Percentiles rank a stretch among this genome's conserved stretches.
Conservation (phyloP, 176 grass and related monocot species). For the Cenchrus fungigraminus region DNA sequence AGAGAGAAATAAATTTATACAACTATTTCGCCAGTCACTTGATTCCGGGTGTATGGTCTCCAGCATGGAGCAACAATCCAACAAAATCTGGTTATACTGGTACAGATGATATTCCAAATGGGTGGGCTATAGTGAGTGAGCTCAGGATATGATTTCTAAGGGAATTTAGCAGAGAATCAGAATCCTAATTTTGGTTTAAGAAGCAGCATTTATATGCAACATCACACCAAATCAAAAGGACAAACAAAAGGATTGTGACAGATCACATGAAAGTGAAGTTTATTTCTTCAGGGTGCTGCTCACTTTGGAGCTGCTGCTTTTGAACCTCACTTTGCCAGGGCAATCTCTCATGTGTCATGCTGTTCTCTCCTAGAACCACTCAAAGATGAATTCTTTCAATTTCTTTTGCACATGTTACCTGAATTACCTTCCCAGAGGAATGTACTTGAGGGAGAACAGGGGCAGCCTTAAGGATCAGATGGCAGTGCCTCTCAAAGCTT, state of each 20-base stretch:
- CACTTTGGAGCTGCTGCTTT: slow-evolving; percentile 59
- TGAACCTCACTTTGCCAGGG: slow-evolving; percentile 54
- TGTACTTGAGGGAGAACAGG: slow-evolving; percentile 48
- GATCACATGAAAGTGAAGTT: slow-evolving; percentile 51
- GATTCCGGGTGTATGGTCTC: slow-evolving; percentile 13
- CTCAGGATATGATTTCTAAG: slow-evolving; percentile 2
- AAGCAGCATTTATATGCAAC: neutral
- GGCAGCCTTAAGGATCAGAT: slow-evolving; percentile 63
- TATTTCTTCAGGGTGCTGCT: slow-evolving; percentile 60
- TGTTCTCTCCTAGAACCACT: slow-evolving; percentile 53
- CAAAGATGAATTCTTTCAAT: slow-evolving; percentile 43
- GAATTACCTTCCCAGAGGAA: slow-evolving; percentile 43
- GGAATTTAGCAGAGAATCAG: neutral
- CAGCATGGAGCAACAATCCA: slow-evolving; percentile 31
- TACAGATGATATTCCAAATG: slow-evolving; percentile 22
- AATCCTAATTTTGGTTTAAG: neutral
- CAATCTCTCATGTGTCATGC: slow-evolving; percentile 54
- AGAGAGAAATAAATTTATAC: slow-evolving; percentile 10
- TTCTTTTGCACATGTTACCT: slow-evolving; percentile 32
- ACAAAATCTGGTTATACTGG: neutral
- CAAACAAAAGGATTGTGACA: slow-evolving; percentile 45
- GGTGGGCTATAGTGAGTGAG: slow-evolving; percentile 5
- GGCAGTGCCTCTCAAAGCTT: slow-evolving; percentile 47
- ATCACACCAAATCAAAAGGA: slow-evolving; percentile 26
- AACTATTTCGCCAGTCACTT: slow-evolving; percentile 12